Evolutionary conservation across 2,329 filamentous ascomycete genomes (phyloP).

Genomic region (Ceratocystis alfenasii): DNA sequence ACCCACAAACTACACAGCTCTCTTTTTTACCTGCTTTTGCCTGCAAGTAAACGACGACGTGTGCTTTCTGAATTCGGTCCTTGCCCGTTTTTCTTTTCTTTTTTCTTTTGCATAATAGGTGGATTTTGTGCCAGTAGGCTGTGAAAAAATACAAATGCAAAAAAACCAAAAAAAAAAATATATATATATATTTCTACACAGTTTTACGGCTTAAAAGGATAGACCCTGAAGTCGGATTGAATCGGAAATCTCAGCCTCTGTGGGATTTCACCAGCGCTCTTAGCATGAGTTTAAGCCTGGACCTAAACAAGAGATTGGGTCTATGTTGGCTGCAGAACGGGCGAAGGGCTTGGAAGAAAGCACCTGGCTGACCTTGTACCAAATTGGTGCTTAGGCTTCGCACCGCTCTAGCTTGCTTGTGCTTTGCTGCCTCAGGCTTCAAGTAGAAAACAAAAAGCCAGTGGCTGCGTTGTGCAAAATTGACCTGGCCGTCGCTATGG

Average conservation of each 20-base stretch:
- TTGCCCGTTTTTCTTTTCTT: neutral
- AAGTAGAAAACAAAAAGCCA: neutral
- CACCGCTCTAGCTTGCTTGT: neutral
- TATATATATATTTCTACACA: no score
- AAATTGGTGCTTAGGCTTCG: constrained; percentile 1
- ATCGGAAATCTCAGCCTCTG: constrained; percentile 8
- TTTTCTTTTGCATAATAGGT: neutral
- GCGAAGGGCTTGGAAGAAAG: neutral
- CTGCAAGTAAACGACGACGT: no score
- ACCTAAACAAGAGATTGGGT: neutral
- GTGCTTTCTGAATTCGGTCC: neutral
- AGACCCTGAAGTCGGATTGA: constrained; percentile 2
- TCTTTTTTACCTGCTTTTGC: no score
- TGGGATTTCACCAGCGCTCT: neutral
- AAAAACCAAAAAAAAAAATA: no score
- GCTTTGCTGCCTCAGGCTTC: constrained; percentile 7
- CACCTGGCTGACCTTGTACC: neutral
- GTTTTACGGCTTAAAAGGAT: neutral
- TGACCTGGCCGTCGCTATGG: constrained; percentile 11
- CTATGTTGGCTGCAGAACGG: no score
- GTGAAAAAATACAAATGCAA: neutral
- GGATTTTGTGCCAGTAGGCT: neutral
- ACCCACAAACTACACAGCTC: no score
- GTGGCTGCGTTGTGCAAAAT: constrained; percentile 12
- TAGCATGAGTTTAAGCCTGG: neutral